Evolutionary conservation across 176 grass and related monocot species (phyloP), one percentile per base, ranked within the genome.

Genomic region (Eremochloa ophiuroides): DNA sequence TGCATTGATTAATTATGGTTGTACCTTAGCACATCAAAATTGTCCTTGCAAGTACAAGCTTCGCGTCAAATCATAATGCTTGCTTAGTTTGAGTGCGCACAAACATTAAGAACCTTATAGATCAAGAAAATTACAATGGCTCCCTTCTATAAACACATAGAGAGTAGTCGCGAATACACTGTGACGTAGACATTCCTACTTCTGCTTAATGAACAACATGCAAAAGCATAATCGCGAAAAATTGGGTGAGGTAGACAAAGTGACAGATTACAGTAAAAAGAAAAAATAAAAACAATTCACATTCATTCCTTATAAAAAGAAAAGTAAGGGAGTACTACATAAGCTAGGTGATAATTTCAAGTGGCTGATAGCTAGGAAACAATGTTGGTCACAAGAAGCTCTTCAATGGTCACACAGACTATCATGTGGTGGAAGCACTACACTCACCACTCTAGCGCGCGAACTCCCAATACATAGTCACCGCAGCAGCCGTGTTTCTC

Each of bases 1-100:
- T 39, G 3, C 43, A 51, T 34, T 12, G n/a, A 85, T 29, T 71
- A 48, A 30, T 22, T 20, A 63, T 63, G 66, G 16, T 38, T 15
- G 31, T 55, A 60, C 25, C 59, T 20, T 40, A 40, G 42, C 64
- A 28, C 69, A 56, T 27, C 34, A 56, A 53, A 41, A 35, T 55
- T 47, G 16, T 80, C 44, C 16, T 66, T 80, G 41, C 34, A 85
- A 65, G 69, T 80, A 33, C 14, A 23, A 47, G 31, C 48, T 33
- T 13, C 28, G 22, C n/a, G 11, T 74, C 10, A 56, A 56, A 37
- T 55, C 10, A 74, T 35, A 37, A 35, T 28, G 43, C 26, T 51
- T 4, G 22, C 13, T 55, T 56, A n/a, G 29, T n/a, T 15, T 23
- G 71, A 55, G 20, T 23, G 29, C 2, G 20, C 29, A 74, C 47